A percentile compares a stretch with the other conserved stretches of the same genome.
Conservation (phyloP, 2,329 filamentous ascomycete genomes). For the Scytalidium sp. region DNA sequence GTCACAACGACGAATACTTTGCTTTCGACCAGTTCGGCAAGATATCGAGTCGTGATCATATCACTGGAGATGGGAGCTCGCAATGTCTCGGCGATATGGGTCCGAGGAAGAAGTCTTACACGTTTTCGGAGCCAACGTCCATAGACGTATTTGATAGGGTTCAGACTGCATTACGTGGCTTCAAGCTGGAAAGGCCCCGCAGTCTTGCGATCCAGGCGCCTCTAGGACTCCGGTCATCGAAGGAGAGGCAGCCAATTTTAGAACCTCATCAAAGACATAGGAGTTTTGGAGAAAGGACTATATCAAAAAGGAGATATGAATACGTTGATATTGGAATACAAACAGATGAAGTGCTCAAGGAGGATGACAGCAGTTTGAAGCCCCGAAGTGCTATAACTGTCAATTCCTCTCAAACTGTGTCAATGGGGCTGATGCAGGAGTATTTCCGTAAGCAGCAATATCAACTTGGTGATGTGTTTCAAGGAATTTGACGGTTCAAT, state of each 20-base stretch:
- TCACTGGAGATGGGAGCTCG: constrained; percentile 7
- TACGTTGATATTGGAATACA: constrained; percentile 6
- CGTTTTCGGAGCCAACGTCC: constrained; percentile 8
- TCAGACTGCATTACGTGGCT: neutral
- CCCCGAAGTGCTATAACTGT: neutral
- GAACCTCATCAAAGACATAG: neutral
- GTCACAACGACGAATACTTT: constrained; percentile 19
- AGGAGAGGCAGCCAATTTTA: constrained; percentile 3
- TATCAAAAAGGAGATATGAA: neutral
- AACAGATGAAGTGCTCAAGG: constrained; percentile 1
- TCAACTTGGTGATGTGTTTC: constrained; percentile 14
- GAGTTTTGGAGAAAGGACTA: neutral
- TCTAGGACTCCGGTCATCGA: constrained; percentile 6
- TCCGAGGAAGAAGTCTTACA: constrained; percentile 11
- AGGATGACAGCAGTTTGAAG: neutral
- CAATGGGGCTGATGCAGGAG: constrained; percentile 14
- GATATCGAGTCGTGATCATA: constrained; percentile 13
- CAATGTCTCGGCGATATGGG: constrained; percentile 4
- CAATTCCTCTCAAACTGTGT: constrained; percentile 1
- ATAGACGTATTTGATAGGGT: constrained; percentile 3
- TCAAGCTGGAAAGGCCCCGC: constrained; percentile 9
- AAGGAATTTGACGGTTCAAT: constrained; percentile 10
- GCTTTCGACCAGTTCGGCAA: constrained; percentile 18
- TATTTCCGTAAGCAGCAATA: constrained; percentile 11
- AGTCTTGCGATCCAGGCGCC: constrained; percentile 3